Evolutionary conservation across 768 basidiomycete species (phyloP).

Genomic region (Omphalotus guepiniiformis): DNA sequence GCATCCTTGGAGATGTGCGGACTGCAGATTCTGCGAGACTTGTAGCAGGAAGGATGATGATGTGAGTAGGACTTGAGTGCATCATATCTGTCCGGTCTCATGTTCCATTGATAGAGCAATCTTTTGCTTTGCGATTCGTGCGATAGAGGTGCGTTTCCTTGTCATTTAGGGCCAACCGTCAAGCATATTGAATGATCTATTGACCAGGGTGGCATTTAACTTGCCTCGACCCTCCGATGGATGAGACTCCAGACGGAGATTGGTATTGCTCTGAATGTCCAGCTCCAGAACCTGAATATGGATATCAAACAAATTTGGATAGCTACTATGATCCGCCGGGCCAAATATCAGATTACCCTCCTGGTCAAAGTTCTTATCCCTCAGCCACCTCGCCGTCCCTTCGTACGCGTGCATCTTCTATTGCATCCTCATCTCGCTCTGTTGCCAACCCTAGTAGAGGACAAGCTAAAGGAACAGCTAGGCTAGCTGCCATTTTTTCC

Average conservation of each 20-base stretch:
- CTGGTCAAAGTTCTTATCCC: background rate
- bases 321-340: background rate
- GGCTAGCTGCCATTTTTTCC: conserved; percentile 5
- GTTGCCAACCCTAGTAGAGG: conserved; percentile 10
- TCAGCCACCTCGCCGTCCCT: background rate
- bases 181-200: no score
- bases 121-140: conserved; percentile 93
- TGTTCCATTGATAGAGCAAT: conserved; percentile 47
- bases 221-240: conserved; percentile 71
- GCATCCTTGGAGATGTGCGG: conserved; percentile 86
- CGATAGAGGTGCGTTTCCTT: conserved; percentile 63
- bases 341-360: background rate
- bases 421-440: conserved; percentile 39
- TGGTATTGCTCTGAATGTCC: conserved; percentile 71
- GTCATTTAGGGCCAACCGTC: conserved; percentile 9
- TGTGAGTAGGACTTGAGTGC: no score
- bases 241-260: conserved; percentile 65
- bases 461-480: conserved; percentile 9
- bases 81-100: conserved; percentile 26
- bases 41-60: conserved; percentile 85
- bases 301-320: background rate
- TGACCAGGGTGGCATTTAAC: conserved; percentile 84
- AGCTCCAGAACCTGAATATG: conserved; percentile 14
- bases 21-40: conserved; percentile 90
- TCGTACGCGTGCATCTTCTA: conserved; percentile 29